Evolutionary conservation across 768 basidiomycete genomes (phyloP).

Genomic region (Calocybe cyanea): DNA sequence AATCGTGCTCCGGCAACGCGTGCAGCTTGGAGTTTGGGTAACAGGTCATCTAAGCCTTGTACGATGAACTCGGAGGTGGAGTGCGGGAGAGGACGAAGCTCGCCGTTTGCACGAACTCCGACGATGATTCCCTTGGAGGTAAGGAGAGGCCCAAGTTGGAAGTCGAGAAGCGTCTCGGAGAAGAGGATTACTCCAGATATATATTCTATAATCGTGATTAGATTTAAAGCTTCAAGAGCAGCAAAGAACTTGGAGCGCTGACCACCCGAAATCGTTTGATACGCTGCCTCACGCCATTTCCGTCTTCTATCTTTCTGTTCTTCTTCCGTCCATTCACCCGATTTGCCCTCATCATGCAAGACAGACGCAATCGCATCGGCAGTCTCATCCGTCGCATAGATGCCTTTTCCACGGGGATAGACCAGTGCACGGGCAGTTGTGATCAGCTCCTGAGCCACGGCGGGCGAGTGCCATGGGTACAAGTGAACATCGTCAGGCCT

Average conservation of each 20-base stretch:
- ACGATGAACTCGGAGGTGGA: constrained; percentile 44
- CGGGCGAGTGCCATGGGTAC: constrained; percentile 35
- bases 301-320: constrained; percentile 35
- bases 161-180: constrained; percentile 44
- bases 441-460: constrained; percentile 40
- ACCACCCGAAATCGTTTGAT: constrained; percentile 39
- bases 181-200: constrained; percentile 53
- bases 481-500: constrained; percentile 27
- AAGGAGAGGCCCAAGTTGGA: constrained; percentile 44
- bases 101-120: constrained; percentile 48
- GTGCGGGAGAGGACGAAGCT: constrained; percentile 40
- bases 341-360: constrained; percentile 29
- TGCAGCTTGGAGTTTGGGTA: constrained; percentile 38
- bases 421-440: constrained; percentile 41
- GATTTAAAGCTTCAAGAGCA: too few species aligned
- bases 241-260: neutral
- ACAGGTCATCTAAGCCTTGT: constrained; percentile 45
- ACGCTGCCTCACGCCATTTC: constrained; percentile 42
- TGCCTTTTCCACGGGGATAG: constrained; percentile 44
- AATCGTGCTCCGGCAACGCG: constrained; percentile 44
- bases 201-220: constrained; percentile 27
- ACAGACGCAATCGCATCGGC: constrained; percentile 38
- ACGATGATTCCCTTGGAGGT: constrained; percentile 42
- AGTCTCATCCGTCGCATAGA: constrained; percentile 53
- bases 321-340: constrained; percentile 26